A percentile compares a stretch with the other conserved stretches of the same genome.
These are phyloP conservation scores for Collybia mongolica DNA, from an alignment of 768 basidiomycete genomes.

Conservation along the genomic window DNA sequence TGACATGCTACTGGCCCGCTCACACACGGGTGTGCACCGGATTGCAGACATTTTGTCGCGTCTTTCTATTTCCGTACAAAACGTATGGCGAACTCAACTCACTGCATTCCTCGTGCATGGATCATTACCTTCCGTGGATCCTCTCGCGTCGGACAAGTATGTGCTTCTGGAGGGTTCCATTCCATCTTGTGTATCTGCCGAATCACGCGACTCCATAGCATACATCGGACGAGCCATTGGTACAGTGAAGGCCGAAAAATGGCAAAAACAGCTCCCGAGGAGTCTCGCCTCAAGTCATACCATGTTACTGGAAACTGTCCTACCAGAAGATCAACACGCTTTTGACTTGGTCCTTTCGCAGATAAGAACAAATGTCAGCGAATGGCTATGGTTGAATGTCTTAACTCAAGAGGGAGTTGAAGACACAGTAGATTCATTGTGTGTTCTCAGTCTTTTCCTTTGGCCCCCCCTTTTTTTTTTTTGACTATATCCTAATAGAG, in stretches of 20 bases:
- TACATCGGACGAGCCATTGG: conserved; percentile 88
- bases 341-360: conserved; percentile 75
- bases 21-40: conserved; percentile 76
- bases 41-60: conserved; percentile 69
- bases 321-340: conserved; percentile 72
- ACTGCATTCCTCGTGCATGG: conserved; percentile 78
- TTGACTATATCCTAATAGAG: conserved; percentile 43
- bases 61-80: conserved; percentile 74
- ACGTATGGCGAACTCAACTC: conserved; percentile 84
- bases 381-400: conserved; percentile 93
- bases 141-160: conserved; percentile 63
- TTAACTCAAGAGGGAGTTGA: conserved; percentile 81
- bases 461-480: conserved; percentile 1
- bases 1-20: conserved; percentile 70
- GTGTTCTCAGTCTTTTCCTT: conserved; percentile 25
- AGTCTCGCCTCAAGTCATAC: conserved; percentile 66
- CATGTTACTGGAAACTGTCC: conserved; percentile 57
- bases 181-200: conserved; percentile 71
- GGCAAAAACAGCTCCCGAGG: conserved; percentile 76
- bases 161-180: conserved; percentile 62
- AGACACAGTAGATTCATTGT: conserved; percentile 85
- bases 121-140: conserved; percentile 66
- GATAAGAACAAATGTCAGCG: conserved; percentile 80
- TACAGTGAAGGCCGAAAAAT: conserved; percentile 76
- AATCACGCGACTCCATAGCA: conserved; percentile 76